Base-by-base conservation (phyloP, 176 grass and related monocot genomes). In the Rhynchospora pubera region DNA sequence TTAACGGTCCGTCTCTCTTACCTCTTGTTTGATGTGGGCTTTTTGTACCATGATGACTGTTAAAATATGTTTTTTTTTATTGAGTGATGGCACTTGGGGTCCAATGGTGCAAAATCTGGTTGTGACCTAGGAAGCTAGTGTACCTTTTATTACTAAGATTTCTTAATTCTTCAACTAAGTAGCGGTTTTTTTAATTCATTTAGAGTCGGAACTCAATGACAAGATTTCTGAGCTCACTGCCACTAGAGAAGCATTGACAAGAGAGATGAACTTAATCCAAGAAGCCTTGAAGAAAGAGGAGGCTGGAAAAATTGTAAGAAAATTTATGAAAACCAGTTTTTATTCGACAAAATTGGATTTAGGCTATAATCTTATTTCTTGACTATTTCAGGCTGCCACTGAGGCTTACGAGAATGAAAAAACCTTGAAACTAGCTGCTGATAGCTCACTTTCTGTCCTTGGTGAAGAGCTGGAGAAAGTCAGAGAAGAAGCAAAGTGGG, bases 241-340 rank as follows among this genome's bases (percentile, higher is more conserved):
- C 52, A 19, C 68, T 7, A 88, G 87, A 57, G 57, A 89, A 28
- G 83, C 90, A 16, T 51, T 96, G 62, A 91, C 60, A 5, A 77
- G 18, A 60, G 69, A 85, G 0, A 87, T 84, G 26, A 78, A 72
- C 6, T 83, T n/a, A 18, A 47, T 96, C 16, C 84, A 91, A 81
- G 97, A 90, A 46, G 88, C 66, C 53, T 83, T 96, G 18, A 83
- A 79, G 55, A 96, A 87, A 62, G 97, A 99, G 83, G 68, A 87
- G 48, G 81, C 84, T 0, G 83, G 82, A 26, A 99, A 84, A 82
- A 24, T 66, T 85, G 97, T 99, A 18, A 83, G 91, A 12, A 57
- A 22, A 56, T 56, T 18, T 53, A 5, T 14, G 6, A 15, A 16
- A 52, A 26, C 16, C 14, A 24, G 11, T 82, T 48, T 34, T 34